Percentiles rank a stretch among this genome's conserved stretches.
Evolutionary conservation across 2,329 filamentous ascomycete species (phyloP).

Genomic region (Colletotrichum orbiculare): DNA sequence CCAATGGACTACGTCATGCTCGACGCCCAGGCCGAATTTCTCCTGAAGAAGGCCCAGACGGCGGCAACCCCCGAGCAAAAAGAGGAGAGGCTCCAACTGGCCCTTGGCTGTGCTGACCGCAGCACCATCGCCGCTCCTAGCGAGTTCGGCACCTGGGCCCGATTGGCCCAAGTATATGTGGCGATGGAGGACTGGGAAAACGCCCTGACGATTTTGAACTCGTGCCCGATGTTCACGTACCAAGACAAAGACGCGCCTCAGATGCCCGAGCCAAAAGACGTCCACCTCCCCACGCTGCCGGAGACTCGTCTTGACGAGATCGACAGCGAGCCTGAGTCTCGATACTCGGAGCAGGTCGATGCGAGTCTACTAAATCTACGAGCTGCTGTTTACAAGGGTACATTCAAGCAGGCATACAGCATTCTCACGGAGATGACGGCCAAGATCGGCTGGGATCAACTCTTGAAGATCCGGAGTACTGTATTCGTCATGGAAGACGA

Average conservation of each 20-base stretch:
- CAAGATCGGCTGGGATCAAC: constrained; percentile 97
- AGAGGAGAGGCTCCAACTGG: constrained; percentile 81
- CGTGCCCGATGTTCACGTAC: constrained; percentile 99
- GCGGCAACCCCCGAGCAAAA: constrained; percentile 65
- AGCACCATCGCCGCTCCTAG: constrained; percentile 95
- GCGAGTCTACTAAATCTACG: constrained; percentile 86
- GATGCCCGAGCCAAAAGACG: constrained; percentile 91
- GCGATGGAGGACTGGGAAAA: constrained; percentile 96
- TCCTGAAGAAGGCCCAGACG: constrained; percentile 81
- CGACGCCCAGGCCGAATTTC: constrained; percentile 92
- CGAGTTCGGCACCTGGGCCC: constrained; percentile 97
- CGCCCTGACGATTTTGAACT: constrained; percentile 93
- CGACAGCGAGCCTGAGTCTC: constrained; percentile 86
- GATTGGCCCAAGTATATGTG: constrained; percentile 93
- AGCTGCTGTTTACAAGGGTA: constrained; percentile 91
- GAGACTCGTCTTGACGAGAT: constrained; percentile 96
- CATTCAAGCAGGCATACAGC: constrained; percentile 93
- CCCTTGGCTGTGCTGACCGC: constrained; percentile 91
- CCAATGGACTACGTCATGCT: constrained; percentile 99
- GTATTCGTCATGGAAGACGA: constrained; percentile 99
- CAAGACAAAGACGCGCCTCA: constrained; percentile 96
- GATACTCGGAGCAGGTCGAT: constrained; percentile 87
- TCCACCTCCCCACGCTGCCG: constrained; percentile 85
- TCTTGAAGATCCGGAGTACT: constrained; percentile 92
- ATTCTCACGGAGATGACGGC: constrained; percentile 95